These are phyloP conservation scores for Dothideomycetes sp. DNA, from an alignment of 2,329 filamentous ascomycete genomes.

Conservation along the genomic window DNA sequence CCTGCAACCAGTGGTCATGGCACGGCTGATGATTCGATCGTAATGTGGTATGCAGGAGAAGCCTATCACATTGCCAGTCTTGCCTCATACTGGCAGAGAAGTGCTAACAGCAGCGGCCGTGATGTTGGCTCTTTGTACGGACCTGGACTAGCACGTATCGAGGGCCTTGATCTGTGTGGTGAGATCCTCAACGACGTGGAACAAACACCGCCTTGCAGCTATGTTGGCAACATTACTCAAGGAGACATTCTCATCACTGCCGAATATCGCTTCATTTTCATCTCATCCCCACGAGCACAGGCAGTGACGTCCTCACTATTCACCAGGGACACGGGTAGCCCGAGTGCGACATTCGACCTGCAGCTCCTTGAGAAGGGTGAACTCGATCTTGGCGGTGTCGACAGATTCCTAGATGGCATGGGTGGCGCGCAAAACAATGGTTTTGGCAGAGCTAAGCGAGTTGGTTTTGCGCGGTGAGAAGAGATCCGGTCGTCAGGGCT, in stretches of 20 bases:
- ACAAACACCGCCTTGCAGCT: slow-evolving; percentile 26
- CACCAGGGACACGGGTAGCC: slow-evolving; percentile 14
- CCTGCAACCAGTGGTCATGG: slow-evolving; percentile 20
- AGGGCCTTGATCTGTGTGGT: slow-evolving; percentile 28
- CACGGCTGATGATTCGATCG: slow-evolving; percentile 30
- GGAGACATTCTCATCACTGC: slow-evolving; percentile 32
- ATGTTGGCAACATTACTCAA: slow-evolving; percentile 29
- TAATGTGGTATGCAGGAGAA: slow-evolving; percentile 35
- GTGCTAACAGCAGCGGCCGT: slow-evolving; percentile 17
- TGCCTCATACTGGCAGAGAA: slow-evolving; percentile 33
- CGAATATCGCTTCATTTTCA: slow-evolving; percentile 34
- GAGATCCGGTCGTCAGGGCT: too few species aligned
- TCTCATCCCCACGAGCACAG: slow-evolving; percentile 22
- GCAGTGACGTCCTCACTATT: slow-evolving; percentile 21
- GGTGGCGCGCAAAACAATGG: slow-evolving; percentile 10
- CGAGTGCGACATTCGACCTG: slow-evolving; percentile 23
- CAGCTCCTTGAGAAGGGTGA: slow-evolving; percentile 31
- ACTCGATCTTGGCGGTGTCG: slow-evolving; percentile 37
- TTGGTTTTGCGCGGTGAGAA: slow-evolving; percentile 22
- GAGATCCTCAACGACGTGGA: slow-evolving; percentile 32
- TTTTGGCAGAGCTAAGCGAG: slow-evolving; percentile 20
- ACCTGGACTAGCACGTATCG: slow-evolving; percentile 28
- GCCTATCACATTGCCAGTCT: slow-evolving; percentile 35
- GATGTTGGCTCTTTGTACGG: slow-evolving; percentile 28
- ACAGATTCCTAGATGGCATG: slow-evolving; percentile 31